These are phyloP conservation scores for Monascus ruber DNA, from an alignment of 2,329 filamentous ascomycete species.

Conservation along the genomic window DNA sequence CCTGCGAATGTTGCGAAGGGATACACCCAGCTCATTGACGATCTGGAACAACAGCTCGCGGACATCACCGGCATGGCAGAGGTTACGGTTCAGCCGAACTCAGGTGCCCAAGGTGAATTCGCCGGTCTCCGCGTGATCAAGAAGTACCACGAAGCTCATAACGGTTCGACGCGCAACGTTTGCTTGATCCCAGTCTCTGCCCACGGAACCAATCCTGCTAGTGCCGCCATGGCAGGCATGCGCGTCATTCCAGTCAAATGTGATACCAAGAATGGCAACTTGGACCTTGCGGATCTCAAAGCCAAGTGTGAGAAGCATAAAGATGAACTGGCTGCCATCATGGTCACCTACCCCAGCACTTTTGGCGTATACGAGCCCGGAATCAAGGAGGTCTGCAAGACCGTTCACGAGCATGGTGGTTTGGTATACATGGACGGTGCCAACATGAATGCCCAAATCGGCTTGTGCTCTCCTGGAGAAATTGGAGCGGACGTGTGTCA, in stretches of 20 bases:
- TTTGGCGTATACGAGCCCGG: slow-evolving; percentile 90
- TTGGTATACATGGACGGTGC: slow-evolving; percentile 98
- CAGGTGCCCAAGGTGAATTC: slow-evolving; percentile 91
- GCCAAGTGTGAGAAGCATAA: slow-evolving; percentile 81
- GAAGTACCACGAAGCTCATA: slow-evolving; percentile 63
- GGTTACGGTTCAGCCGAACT: slow-evolving; percentile 89
- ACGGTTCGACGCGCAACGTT: slow-evolving; percentile 61
- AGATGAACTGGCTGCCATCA: slow-evolving; percentile 78
- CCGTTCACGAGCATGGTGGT: slow-evolving; percentile 79
- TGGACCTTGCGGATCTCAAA: slow-evolving; percentile 76
- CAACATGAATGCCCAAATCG: slow-evolving; percentile 98
- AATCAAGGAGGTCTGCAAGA: slow-evolving; percentile 71
- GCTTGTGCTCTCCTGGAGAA: slow-evolving; percentile 84
- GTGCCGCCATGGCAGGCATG: slow-evolving; percentile 93
- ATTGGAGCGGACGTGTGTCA: slow-evolving; percentile 96
- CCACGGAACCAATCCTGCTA: slow-evolving; percentile 91
- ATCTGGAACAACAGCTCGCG: slow-evolving; percentile 64
- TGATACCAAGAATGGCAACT: slow-evolving; percentile 72
- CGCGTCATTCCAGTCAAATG: slow-evolving; percentile 88
- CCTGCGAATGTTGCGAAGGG: slow-evolving; percentile 53
- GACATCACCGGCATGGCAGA: slow-evolving; percentile 81
- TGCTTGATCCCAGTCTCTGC: slow-evolving; percentile 92
- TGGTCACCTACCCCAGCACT: slow-evolving; percentile 94
- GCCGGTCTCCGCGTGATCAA: slow-evolving; percentile 80
- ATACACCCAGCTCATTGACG: slow-evolving; percentile 57